Evolutionary conservation across 2,329 filamentous ascomycete species (phyloP), one percentile per base, ranked within the genome.

Genomic region (Apiospora kogelbergensis): DNA sequence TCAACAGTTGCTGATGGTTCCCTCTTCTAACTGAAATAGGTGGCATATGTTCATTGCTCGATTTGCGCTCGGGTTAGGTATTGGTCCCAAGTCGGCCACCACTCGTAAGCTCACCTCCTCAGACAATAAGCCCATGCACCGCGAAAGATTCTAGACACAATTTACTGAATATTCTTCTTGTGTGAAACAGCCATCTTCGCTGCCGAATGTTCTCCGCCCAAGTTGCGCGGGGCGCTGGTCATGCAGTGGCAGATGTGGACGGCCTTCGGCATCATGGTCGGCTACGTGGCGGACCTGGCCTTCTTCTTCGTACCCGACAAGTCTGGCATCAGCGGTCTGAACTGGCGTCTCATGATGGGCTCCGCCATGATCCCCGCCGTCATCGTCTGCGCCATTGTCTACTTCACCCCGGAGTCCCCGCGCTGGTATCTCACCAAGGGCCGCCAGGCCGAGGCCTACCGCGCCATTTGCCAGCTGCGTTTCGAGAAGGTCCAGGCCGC

Each of bases 31-130:
- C 7, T 17, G 22, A 11, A 26, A 42, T 30, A 64, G 82, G 91
- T 90, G 86, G 84, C 88, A 91, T 73, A 87, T 93, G 83, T 91
- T 94, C 74, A 86, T 92, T 67, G 89, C 90, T 6, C 86, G 92
- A 15, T 92, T 94, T 75, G 81, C 85, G 26, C 84, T 94, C 26
- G 92, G 92, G 0, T 85, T 94, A 30, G 91, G 90, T 1, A 91
- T 93, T 67, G 91, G 91, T 0, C 87, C 90, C 24, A 93, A 93
- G 77, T 88, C 88, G 0, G 89, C 90, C 0, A 93, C 91, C 0
- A 90, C 91, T 5, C 81, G 78, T 79, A 68, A 70, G 73, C 72
- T 46, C 6, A 40, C 22, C 20, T 7, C 11, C 1, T n/a, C 6
- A 1, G 1, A 4, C 9, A n/a, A 10, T 9, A 9, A 4, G 6